A percentile compares a stretch with the other conserved stretches of the same genome.
These are phyloP conservation scores for Fusarium beomiforme DNA, from an alignment of 2,329 filamentous ascomycete genomes.

Conservation along the genomic window DNA sequence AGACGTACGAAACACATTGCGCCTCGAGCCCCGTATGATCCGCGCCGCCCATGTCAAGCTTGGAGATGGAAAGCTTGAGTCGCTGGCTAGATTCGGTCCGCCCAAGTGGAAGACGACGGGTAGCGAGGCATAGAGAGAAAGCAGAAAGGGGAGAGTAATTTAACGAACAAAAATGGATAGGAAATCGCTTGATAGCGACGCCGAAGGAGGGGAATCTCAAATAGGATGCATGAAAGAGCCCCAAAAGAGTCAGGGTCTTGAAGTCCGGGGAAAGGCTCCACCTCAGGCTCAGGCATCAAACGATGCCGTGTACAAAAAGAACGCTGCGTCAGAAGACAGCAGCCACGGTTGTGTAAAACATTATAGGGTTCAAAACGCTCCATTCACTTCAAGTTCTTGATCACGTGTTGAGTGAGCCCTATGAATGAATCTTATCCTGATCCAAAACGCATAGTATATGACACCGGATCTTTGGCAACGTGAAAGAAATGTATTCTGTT, in stretches of 20 bases:
- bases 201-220: not conserved
- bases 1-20: conserved; percentile 77
- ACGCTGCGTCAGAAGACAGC: conserved; percentile 29
- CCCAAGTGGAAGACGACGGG: conserved; percentile 59
- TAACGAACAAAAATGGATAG: not conserved
- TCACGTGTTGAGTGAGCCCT: not conserved
- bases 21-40: conserved; percentile 90
- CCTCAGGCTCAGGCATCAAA: conserved; percentile 29
- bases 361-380: conserved; percentile 36
- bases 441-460: not conserved
- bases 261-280: conserved; percentile 4
- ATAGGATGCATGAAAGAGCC: conserved; percentile 34
- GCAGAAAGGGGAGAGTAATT: not conserved
- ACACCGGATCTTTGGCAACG: not conserved
- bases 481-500: conserved; percentile 26
- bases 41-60: conserved; percentile 88
- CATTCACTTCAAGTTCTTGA: not conserved
- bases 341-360: conserved; percentile 41
- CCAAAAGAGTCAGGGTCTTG: not conserved
- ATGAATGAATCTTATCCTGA: not conserved
- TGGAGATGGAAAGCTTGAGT: conserved; percentile 69
- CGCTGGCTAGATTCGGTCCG: conserved; percentile 59
- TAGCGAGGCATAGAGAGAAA: conserved; percentile 43
- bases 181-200: not conserved
- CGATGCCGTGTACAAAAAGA: conserved; percentile 43